These are phyloP conservation scores for Russula abietina DNA, from an alignment of 768 basidiomycete species.

Conservation along the genomic window DNA sequence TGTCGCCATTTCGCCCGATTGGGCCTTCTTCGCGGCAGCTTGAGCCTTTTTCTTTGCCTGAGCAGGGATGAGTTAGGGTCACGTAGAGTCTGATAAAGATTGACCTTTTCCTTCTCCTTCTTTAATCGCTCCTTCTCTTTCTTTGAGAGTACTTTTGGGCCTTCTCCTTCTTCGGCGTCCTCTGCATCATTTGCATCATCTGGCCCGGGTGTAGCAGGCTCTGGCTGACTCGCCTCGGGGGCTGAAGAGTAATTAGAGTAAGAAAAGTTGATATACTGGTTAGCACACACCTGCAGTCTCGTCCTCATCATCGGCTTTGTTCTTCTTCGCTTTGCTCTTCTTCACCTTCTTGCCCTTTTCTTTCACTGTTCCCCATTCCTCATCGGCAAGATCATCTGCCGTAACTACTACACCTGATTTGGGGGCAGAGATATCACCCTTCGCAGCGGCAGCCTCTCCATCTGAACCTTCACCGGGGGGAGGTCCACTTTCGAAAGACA, in stretches of 20 bases:
- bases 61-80: background rate
- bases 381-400: constrained; percentile 45
- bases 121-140: constrained; percentile 97
- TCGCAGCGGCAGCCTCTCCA: constrained; percentile 31
- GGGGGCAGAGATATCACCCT: constrained; percentile 30
- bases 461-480: constrained; percentile 31
- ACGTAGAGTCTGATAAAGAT: background rate
- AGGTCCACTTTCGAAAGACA: constrained; percentile 28
- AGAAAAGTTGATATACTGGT: background rate
- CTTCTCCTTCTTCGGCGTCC: constrained; percentile 48
- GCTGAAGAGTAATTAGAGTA: background rate
- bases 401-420: constrained; percentile 33
- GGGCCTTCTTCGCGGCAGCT: constrained; percentile 73
- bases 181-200: constrained; percentile 36
- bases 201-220: constrained; percentile 25
- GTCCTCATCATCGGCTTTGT: constrained; percentile 37
- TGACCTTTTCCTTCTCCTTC: constrained; percentile 93
- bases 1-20: constrained; percentile 29
- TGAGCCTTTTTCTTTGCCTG: constrained; percentile 95
- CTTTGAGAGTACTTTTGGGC: constrained; percentile 72
- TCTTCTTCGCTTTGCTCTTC: constrained; percentile 43
- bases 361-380: no score
- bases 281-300: constrained; percentile 26
- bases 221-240: constrained; percentile 15
- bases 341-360: constrained; percentile 50